These are phyloP conservation scores for Naganishia kalamii DNA, from an alignment of 768 basidiomycete species.

Conservation along the genomic window DNA sequence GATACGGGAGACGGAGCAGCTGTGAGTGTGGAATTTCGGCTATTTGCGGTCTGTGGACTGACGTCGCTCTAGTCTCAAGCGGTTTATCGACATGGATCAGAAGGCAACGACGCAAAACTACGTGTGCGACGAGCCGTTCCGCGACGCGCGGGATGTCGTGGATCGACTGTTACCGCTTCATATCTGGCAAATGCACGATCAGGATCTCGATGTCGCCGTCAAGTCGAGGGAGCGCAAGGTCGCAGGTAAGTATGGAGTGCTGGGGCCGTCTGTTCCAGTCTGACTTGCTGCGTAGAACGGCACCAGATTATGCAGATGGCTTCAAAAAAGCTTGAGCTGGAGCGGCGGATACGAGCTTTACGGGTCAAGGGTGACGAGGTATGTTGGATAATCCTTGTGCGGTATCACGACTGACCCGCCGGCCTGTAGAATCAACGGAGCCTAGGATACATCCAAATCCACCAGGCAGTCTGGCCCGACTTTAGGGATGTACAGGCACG, in stretches of 20 bases:
- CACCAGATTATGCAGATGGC: neutral
- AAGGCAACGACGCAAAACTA: constrained; percentile 8
- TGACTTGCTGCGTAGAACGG: neutral
- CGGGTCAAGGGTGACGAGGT: constrained; percentile 19
- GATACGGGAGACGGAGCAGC: constrained; percentile 1
- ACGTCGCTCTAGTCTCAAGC: neutral
- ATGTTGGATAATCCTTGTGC: neutral
- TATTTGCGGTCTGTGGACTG: no score
- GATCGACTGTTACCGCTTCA: constrained; percentile 34
- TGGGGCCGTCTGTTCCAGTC: neutral
- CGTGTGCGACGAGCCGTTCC: constrained; percentile 22
- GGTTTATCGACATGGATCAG: constrained; percentile 12
- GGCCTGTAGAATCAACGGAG: neutral
- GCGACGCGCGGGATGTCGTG: constrained; percentile 29
- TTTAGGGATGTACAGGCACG: neutral
- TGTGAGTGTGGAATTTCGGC: neutral
- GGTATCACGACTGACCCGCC: neutral
- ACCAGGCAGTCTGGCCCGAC: neutral
- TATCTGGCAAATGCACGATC: constrained; percentile 36
- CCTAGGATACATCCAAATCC: constrained; percentile 13
- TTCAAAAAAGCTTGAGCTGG: neutral
- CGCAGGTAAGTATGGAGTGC: neutral
- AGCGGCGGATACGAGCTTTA: neutral
- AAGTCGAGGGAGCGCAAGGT: constrained; percentile 3
- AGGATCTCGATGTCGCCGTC: constrained; percentile 29